Evolutionary conservation across 208 protist genomes (phyloP).

Genomic region (Leptomonas seymouri): DNA sequence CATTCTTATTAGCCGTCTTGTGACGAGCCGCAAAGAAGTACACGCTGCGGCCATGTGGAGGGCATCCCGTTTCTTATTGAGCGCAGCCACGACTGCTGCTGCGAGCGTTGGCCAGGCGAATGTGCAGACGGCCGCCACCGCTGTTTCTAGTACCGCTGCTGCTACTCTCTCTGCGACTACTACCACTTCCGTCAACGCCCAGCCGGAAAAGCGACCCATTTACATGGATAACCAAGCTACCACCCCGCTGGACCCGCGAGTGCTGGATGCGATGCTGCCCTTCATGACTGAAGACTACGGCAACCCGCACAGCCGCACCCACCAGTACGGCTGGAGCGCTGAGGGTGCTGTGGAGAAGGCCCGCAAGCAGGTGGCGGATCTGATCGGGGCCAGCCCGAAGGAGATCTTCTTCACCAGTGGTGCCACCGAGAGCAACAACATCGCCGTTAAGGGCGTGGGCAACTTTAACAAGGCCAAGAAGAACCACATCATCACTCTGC

Average conservation of each 20-base stretch:
- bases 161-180: conserved; percentile 11
- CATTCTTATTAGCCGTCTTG: neutral
- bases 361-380: conserved; percentile 81
- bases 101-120: neutral
- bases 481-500: conserved; percentile 98
- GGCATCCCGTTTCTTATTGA: conserved; percentile 35
- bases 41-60: conserved; percentile 42
- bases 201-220: conserved; percentile 55
- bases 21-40: neutral
- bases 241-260: conserved; percentile 96
- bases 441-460: conserved; percentile 99
- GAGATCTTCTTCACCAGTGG: conserved; percentile 99
- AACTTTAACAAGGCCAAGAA: conserved; percentile 97
- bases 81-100: conserved; percentile 8
- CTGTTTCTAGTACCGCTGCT: neutral
- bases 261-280: conserved; percentile 99
- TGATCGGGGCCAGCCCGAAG: conserved; percentile 97
- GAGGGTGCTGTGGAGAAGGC: conserved; percentile 96
- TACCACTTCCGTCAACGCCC: conserved; percentile 4
- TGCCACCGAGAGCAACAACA: conserved; percentile 99
- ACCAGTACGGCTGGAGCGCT: conserved; percentile 97
- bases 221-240: conserved; percentile 98
- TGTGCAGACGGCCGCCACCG: conserved; percentile 2
- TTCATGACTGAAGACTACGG: conserved; percentile 97
- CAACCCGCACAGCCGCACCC: conserved; percentile 99